Base-by-base conservation (phyloP, 1,139 yeast genomes). In the Saccharomycopsis crataegensis region DNA sequence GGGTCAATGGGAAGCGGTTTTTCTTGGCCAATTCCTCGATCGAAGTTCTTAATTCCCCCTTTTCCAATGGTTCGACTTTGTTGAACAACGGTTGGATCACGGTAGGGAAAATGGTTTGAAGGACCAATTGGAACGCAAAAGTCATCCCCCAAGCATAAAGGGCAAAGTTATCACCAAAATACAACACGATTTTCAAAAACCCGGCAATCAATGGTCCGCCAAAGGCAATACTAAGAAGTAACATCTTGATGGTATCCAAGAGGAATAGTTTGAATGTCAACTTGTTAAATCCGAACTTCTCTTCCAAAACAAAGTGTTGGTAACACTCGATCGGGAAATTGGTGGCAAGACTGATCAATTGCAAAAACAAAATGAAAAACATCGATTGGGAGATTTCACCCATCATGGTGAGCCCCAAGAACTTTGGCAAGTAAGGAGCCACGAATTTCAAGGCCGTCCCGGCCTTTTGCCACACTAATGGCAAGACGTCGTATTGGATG, bases 51-150 rank as follows among this genome's bases (percentile, higher is more conserved):
- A 93, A 78, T 65, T 89, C 90, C 38, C 98, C 98, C 47, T 88
- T 93, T 64, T 86, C 90, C 62, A 93, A 78, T 32, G 97, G 96
- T 45, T 90, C 83, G 60, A 89, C 81, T 65, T 86, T 90, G 75
- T 93, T 90, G 75, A 93, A 93, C 61, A 90, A 71, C 6, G 99
- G 99, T 74, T 86, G 90, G 62, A 93, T 90, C 62, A 88, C 75
- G 34, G 86, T 81, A 31, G 98, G 99, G 54, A 88, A 76, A 45
- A 82, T 68, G 17, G 87, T 81, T 76, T 87, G 83, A 55, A 84
- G 77, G 56, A 86, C 69, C 58, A 91, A 74, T 67, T 86, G 96
- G 61, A 89, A 80, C 42, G 72, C 75, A 53, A 91, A 77, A 55
- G 88, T 70, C 66, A 90, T 84, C 9, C 78, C 71, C 74, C 94